Evolutionary conservation across 768 basidiomycete species (phyloP).

Genomic region (Pleurotus pulmonarius): DNA sequence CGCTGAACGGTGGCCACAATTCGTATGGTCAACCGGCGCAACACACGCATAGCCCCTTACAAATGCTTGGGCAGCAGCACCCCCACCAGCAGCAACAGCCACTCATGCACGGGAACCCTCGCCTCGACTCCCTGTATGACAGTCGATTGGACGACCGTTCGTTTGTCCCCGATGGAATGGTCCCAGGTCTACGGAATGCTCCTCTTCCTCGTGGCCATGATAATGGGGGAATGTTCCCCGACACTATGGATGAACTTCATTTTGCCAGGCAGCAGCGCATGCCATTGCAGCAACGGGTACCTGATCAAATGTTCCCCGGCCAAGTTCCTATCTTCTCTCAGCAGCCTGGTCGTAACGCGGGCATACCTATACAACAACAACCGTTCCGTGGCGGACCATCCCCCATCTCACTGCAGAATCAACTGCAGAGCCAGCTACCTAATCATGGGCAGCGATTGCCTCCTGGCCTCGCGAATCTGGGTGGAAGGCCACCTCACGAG

Average conservation of each 20-base stretch:
- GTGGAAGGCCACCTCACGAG: slow-evolving; percentile 79
- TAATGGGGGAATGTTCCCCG: slow-evolving; percentile 47
- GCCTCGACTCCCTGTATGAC: slow-evolving; percentile 69
- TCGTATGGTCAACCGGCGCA: slow-evolving; percentile 22
- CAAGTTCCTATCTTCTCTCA: slow-evolving; percentile 48
- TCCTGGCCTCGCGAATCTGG: slow-evolving; percentile 78
- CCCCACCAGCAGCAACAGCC: slow-evolving; percentile 41
- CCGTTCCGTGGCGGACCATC: slow-evolving; percentile 72
- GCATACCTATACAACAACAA: slow-evolving; percentile 53
- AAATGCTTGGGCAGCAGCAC: slow-evolving; percentile 25
- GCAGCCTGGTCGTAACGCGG: slow-evolving; percentile 51
- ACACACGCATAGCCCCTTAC: slow-evolving; percentile 33
- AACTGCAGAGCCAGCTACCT: slow-evolving; percentile 28
- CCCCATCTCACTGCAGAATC: slow-evolving; percentile 46
- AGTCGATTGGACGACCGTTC: slow-evolving; percentile 71
- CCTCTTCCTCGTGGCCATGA: slow-evolving; percentile 63
- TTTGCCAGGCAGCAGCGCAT: slow-evolving; percentile 62
- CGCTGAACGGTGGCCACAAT: slow-evolving; percentile 21
- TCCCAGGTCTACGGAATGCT: slow-evolving; percentile 73
- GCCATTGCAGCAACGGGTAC: slow-evolving; percentile 42
- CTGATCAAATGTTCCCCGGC: slow-evolving; percentile 56
- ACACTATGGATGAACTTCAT: slow-evolving; percentile 60
- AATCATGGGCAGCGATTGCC: slow-evolving; percentile 59
- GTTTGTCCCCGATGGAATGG: slow-evolving; percentile 83
- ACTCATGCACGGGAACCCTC: slow-evolving; percentile 38